phyloP scores from a whole-genome alignment of 495 filamentous ascomycete species.

The Aspergillus steynii region DNA sequence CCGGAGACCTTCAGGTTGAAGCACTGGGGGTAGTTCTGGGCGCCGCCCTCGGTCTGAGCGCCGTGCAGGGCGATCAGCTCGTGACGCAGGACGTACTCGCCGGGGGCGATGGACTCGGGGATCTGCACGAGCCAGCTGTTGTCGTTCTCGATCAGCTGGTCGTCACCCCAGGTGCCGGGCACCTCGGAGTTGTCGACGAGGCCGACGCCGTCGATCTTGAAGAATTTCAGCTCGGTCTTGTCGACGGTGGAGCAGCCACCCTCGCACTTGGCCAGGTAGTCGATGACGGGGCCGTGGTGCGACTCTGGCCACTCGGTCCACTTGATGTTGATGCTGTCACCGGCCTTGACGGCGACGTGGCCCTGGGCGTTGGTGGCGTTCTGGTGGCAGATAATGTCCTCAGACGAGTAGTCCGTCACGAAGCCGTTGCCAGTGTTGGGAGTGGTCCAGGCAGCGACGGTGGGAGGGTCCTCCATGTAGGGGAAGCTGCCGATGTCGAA shows the following conservation, averaged over 20 bases:
- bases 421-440: slow-evolving; percentile 54
- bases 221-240: slow-evolving; percentile 59
- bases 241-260: slow-evolving; percentile 58
- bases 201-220: slow-evolving; percentile 67
- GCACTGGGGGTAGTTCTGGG: slow-evolving; percentile 72
- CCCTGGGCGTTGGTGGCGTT: slow-evolving; percentile 47
- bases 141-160: slow-evolving; percentile 60
- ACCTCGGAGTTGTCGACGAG: slow-evolving; percentile 43
- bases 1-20: slow-evolving; percentile 66
- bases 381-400: slow-evolving; percentile 65
- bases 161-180: slow-evolving; percentile 59
- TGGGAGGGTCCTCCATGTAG: slow-evolving; percentile 33
- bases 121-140: slow-evolving; percentile 64
- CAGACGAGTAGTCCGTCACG: slow-evolving; percentile 44
- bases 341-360: slow-evolving; percentile 48
- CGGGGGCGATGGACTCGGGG: slow-evolving; percentile 57
- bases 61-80: slow-evolving; percentile 70
- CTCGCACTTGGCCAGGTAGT: slow-evolving; percentile 67
- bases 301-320: slow-evolving; percentile 63
- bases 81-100: slow-evolving; percentile 71
- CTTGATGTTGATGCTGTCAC: slow-evolving; percentile 50
- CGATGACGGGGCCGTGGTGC: slow-evolving; percentile 64
- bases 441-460: slow-evolving; percentile 49
- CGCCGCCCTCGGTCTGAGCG: slow-evolving; percentile 51
- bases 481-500: slow-evolving; percentile 27